Evolutionary conservation across 2,329 filamentous ascomycete genomes (phyloP).

Genomic region (Fusarium caatingaense): DNA sequence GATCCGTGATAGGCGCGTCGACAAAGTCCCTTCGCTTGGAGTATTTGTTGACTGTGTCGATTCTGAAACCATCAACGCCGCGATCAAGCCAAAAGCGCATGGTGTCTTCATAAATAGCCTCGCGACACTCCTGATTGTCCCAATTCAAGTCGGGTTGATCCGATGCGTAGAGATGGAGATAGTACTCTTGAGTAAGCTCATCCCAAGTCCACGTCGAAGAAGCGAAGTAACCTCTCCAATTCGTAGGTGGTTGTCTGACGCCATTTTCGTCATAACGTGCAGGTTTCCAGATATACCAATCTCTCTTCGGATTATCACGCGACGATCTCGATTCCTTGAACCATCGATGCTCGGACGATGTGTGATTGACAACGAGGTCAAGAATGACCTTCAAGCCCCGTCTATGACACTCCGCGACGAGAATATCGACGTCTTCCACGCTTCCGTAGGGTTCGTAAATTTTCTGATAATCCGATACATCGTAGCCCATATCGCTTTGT

Average conservation of each 20-base stretch:
- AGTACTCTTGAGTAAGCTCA: slow-evolving; percentile 63
- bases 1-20: slow-evolving; percentile 61
- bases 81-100: slow-evolving; percentile 81
- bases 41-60: slow-evolving; percentile 76
- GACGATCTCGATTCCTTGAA: slow-evolving; percentile 66
- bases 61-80: slow-evolving; percentile 73
- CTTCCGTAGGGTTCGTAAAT: slow-evolving; percentile 76
- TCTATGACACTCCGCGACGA: slow-evolving; percentile 70
- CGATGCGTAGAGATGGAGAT: slow-evolving; percentile 71
- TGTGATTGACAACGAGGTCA: slow-evolving; percentile 81
- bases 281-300: slow-evolving; percentile 75
- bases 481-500: slow-evolving; percentile 77
- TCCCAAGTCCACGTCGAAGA: slow-evolving; percentile 65
- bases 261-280: slow-evolving; percentile 65
- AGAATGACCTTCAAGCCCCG: slow-evolving; percentile 75
- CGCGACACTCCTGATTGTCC: slow-evolving; percentile 73
- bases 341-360: slow-evolving; percentile 66
- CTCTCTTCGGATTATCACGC: slow-evolving; percentile 63
- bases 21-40: slow-evolving; percentile 69
- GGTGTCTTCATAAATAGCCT: slow-evolving; percentile 73
- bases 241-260: slow-evolving; percentile 68
- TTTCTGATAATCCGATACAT: slow-evolving; percentile 75
- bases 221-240: slow-evolving; percentile 62
- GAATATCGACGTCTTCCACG: slow-evolving; percentile 71
- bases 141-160: slow-evolving; percentile 84